A percentile compares a stretch with the other conserved stretches of the same genome.
phyloP scores from a whole-genome alignment of 176 grass and related monocot genomes.

The Microstegium vimineum region DNA sequence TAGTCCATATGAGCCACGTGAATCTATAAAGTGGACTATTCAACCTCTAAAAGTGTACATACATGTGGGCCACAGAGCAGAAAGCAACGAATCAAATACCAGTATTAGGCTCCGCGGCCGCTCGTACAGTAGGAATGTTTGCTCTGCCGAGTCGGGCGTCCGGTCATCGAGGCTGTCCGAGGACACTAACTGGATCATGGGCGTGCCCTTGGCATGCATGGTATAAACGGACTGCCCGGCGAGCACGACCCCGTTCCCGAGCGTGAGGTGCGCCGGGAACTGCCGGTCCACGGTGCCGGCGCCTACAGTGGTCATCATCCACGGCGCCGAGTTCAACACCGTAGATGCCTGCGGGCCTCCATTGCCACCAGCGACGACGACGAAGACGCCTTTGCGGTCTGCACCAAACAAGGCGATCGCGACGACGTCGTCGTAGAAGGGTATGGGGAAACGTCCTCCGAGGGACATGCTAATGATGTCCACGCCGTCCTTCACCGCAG shows the following conservation, averaged over 20 bases:
- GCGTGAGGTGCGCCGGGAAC: background rate
- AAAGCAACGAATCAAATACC: no score
- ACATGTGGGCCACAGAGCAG: no score
- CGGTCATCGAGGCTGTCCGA: no score
- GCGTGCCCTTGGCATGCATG: background rate
- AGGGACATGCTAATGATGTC: background rate
- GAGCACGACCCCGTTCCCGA: background rate
- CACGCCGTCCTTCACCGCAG: constrained; percentile 12
- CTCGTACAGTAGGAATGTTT: no score
- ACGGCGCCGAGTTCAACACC: background rate
- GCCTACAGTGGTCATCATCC: background rate
- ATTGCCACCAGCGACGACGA: background rate
- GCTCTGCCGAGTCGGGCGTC: background rate
- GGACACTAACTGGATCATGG: background rate
- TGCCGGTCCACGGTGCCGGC: background rate
- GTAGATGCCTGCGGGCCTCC: background rate
- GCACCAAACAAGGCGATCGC: background rate
- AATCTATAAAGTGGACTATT: no score
- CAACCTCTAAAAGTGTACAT: no score
- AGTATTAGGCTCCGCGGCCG: no score
- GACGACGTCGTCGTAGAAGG: background rate
- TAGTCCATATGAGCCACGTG: no score
- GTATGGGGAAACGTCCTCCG: rapidly evolving
- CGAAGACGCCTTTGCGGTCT: background rate
- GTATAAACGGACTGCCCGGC: background rate